These are phyloP conservation scores for Cenococcum geophilum DNA, from an alignment of 495 filamentous ascomycete genomes.

Conservation along the genomic window DNA sequence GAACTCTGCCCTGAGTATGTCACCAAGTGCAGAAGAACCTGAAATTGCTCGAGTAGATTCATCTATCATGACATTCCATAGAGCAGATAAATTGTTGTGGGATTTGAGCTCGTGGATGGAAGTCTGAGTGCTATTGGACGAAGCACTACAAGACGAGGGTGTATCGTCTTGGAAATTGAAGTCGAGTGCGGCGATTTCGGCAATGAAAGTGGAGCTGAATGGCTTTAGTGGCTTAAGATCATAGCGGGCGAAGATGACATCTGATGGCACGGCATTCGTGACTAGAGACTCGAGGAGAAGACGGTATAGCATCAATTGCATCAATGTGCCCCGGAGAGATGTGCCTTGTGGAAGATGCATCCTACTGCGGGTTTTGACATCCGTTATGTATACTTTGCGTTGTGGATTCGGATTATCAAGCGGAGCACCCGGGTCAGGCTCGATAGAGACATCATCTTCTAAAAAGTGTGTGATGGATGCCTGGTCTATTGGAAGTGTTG, in stretches of 20 bases:
- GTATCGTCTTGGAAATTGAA: constrained; percentile 44
- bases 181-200: constrained; percentile 65
- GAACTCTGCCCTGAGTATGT: constrained; percentile 59
- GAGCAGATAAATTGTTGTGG: constrained; percentile 52
- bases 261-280: constrained; percentile 62
- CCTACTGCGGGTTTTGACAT: constrained; percentile 76
- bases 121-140: constrained; percentile 35
- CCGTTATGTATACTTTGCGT: constrained; percentile 64
- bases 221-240: constrained; percentile 52
- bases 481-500: constrained; percentile 12
- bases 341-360: constrained; percentile 57
- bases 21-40: constrained; percentile 11
- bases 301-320: constrained; percentile 90
- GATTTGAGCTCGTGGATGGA: constrained; percentile 51
- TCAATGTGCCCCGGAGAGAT: constrained; percentile 66
- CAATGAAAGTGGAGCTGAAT: constrained; percentile 77
- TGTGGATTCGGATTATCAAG: constrained; percentile 10
- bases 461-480: constrained; percentile 12
- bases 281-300: constrained; percentile 72
- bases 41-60: constrained; percentile 31
- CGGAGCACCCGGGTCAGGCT: constrained; percentile 3
- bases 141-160: constrained; percentile 9
- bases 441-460: neutral
- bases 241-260: constrained; percentile 62
- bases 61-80: constrained; percentile 63